Evolutionary conservation across 768 basidiomycete genomes (phyloP), one percentile per base, ranked within the genome.

Genomic region (Rhodotorula sphaerocarpa): DNA sequence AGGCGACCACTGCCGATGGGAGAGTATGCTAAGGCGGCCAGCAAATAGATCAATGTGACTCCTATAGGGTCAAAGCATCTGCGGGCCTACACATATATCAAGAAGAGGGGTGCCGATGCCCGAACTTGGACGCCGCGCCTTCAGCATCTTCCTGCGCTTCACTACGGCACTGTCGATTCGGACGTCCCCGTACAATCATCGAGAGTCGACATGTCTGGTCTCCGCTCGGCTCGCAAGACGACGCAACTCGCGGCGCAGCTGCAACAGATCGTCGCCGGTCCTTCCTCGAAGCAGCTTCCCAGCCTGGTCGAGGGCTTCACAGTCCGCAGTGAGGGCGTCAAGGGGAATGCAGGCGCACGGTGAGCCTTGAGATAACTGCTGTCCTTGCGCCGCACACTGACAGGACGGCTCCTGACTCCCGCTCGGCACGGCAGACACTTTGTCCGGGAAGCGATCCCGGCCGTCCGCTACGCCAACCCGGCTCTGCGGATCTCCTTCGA

Each of bases 291-390:
- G 9, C 41, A 7, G 20, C 28, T 54, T 4, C 53, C 53, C 4
- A 3, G 27, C 3, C 5, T 54, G 41, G 53, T 54, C 25, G 7
- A 11, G 3, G 6, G 6, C 18, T 16, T 54, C 2, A 28, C 53
- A 0, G 28, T 54, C 9, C 41, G 39, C 28, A 10, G 3, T 0
- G 28, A 54, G 28, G 41, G 42, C 20, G 27, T 54, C 27, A 54
- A 54, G 53, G 41, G 42, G 27, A 43, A 42, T 21, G 53, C 41
- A 18, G 53, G 41, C 5, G 53, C 53, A 30, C 25, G 53, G 53
- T 54, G 10, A 3, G 53, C 41, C 4, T n/a, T n/a, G 18, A 20
- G 39, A 28, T 2, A 1, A 14, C 7, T n/a, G 20, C 27, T 7
- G 21, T 1, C 5, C 2, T 10, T 2, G 5, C 9, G 36, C 9